Evolutionary conservation across 371 early-diverging fungal genomes (phyloP), one percentile per base, ranked within the genome.

Genomic region (Dentiscutata heterogama): DNA sequence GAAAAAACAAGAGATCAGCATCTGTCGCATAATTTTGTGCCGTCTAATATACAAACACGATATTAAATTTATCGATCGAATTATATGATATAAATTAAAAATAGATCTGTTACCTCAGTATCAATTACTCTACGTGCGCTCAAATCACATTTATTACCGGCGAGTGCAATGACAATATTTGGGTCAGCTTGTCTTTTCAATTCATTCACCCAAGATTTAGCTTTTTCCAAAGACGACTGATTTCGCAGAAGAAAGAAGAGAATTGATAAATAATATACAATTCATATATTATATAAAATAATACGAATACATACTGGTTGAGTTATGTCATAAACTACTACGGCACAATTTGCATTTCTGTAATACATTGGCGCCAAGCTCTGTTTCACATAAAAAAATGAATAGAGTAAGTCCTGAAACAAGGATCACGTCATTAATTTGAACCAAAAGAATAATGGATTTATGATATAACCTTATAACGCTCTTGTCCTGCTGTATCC

Each of bases 311-410:
- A 82, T 90, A 92, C 94, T 64, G 93, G 86, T 88, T 98, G 97
- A 54, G 99, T 98, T 83, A 99, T 96, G 89, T 99, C 99, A 85
- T 99, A 99, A 20, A 95, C 99, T 27, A 98, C 97, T 7, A 98
- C 94, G 4, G 98, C 98, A 73, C 96, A 97, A 86, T 96, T 96
- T 25, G 99, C 99, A 86, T 97, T 97, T 76, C 99, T 91, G 87
- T 99, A 99, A 89, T 99, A 99, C 97, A 98, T 99, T 53, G 98
- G 99, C 67, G 99, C 99, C 85, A 99, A 94, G 84, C 95, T 95
- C 94, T 94, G 90, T 80, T 74, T 46, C 67, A 29, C n/a, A 42
- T 70, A 25, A 22, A 22, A 46, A n/a, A 16, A 65, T 46, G 10
- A 8, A 10, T 46, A 46, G 6, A 46, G 7, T 46, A 46, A 46